phyloP scores from a whole-genome alignment of 495 filamentous ascomycete species.

The Podospora anserina region DNA sequence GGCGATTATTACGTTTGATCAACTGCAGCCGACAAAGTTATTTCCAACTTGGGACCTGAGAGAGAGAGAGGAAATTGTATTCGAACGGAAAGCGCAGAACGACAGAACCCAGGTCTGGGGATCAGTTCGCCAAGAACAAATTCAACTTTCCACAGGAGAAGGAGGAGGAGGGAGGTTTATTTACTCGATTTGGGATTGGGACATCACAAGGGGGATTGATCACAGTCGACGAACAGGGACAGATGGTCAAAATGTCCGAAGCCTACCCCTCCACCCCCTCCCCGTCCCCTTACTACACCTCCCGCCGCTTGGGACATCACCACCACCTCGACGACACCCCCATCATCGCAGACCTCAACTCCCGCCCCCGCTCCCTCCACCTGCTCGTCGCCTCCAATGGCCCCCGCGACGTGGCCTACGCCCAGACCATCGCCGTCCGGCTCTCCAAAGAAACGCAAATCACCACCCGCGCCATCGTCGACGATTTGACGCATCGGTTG shows the following conservation, averaged over 20 bases:
- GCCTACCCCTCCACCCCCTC: conserved; percentile 13
- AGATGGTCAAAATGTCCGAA: conserved; percentile 13
- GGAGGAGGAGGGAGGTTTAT: no score
- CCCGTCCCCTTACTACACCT: background rate
- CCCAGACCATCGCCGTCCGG: conserved; percentile 52
- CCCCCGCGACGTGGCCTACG: conserved; percentile 48
- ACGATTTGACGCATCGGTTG: conserved; percentile 50
- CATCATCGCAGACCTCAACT: conserved; percentile 42
- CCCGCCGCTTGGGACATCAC: background rate
- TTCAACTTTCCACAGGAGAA: no score
- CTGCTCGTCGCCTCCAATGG: conserved; percentile 54
- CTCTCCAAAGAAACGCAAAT: conserved; percentile 55
- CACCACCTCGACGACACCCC: conserved; percentile 13
- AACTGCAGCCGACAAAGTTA: no score
- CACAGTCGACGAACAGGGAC: no score
- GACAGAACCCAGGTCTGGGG: no score
- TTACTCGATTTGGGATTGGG: no score
- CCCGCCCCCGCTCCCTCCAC: conserved; percentile 43
- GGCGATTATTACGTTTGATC: no score
- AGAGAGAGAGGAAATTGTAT: no score
- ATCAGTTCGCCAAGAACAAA: no score
- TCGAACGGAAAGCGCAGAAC: no score
- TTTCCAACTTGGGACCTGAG: no score
- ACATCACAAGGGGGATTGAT: no score
- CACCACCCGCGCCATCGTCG: conserved; percentile 52